phyloP scores from a whole-genome alignment of 192 early-diverging fungal genomes.

The Entomortierella parvispora region DNA sequence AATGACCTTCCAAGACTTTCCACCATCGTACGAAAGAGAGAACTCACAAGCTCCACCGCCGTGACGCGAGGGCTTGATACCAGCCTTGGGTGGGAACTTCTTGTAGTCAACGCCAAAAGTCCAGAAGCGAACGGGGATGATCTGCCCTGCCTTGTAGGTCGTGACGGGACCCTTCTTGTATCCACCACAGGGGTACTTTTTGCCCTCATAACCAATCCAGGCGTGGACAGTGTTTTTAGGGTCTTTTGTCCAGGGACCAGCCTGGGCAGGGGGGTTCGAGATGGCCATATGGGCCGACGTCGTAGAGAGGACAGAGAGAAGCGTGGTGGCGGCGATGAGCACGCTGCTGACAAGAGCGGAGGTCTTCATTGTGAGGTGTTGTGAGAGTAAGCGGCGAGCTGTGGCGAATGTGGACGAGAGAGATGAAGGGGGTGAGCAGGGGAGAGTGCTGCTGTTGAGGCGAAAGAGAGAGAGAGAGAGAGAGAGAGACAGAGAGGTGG shows the following conservation, averaged over 20 bases:
- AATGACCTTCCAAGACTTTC: slow-evolving; percentile 63
- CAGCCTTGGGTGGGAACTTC: slow-evolving; percentile 33
- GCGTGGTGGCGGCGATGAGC: slow-evolving; percentile 13
- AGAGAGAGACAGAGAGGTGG: too few relatives aligned
- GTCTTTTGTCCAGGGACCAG: slow-evolving; percentile 46
- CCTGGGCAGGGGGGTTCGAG: slow-evolving; percentile 42
- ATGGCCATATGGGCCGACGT: slow-evolving; percentile 50
- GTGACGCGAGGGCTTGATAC: slow-evolving; percentile 59
- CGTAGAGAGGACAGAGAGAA: slow-evolving; percentile 26
- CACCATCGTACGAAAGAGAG: slow-evolving; percentile 70
- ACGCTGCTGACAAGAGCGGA: slow-evolving; percentile 14
- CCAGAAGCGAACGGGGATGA: slow-evolving; percentile 60
- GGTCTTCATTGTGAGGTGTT: slow-evolving; percentile 19
- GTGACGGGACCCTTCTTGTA: slow-evolving; percentile 52
- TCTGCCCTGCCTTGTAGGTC: slow-evolving; percentile 57
- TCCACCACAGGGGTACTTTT: slow-evolving; percentile 53
- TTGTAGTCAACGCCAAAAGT: slow-evolving; percentile 35
- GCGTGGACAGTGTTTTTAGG: slow-evolving; percentile 21
- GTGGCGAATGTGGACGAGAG: too few relatives aligned
- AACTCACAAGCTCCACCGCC: slow-evolving; percentile 79
- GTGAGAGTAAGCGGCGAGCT: too few relatives aligned
- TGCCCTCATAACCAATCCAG: slow-evolving; percentile 46
- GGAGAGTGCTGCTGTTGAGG: background rate
- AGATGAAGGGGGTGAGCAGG: too few relatives aligned
- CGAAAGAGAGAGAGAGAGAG: background rate